phyloP scores from a whole-genome alignment of 139 green algal species.

The Chlamydomonas sp. region DNA sequence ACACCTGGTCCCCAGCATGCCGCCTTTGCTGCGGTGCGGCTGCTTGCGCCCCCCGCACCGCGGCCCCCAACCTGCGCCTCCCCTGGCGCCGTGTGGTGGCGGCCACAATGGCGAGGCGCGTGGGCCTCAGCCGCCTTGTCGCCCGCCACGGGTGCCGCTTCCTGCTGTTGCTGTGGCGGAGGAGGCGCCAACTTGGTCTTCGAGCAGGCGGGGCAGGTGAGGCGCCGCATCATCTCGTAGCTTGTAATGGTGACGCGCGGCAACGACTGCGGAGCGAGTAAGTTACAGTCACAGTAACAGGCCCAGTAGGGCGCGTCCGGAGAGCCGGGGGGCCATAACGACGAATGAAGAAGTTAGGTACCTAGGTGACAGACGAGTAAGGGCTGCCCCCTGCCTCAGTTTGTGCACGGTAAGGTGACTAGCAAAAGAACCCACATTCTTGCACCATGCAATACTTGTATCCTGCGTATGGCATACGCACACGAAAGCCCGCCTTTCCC shows the following conservation, averaged over 20 bases:
- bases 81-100: background rate
- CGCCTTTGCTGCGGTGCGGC: background rate
- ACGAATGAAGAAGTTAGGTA: no score
- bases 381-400: no score
- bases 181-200: slow-evolving; percentile 24
- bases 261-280: slow-evolving; percentile 8
- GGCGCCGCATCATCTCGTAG: slow-evolving; percentile 90
- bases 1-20: slow-evolving; percentile 32
- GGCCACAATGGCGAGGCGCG: no score
- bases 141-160: background rate
- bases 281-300: no score
- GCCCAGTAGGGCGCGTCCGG: no score
- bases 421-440: no score
- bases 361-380: no score
- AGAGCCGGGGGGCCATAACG: no score
- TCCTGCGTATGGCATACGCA: no score
- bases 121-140: background rate
- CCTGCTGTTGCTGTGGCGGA: background rate
- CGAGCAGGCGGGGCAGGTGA: slow-evolving; percentile 80
- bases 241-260: slow-evolving; percentile 77
- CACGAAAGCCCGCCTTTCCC: no score
- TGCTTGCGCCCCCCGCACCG: background rate
- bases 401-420: no score
- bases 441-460: no score
- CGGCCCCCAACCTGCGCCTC: background rate